These are phyloP conservation scores for Verticillium dahliae DNA, from an alignment of 2,329 filamentous ascomycete species.

Conservation along the genomic window DNA sequence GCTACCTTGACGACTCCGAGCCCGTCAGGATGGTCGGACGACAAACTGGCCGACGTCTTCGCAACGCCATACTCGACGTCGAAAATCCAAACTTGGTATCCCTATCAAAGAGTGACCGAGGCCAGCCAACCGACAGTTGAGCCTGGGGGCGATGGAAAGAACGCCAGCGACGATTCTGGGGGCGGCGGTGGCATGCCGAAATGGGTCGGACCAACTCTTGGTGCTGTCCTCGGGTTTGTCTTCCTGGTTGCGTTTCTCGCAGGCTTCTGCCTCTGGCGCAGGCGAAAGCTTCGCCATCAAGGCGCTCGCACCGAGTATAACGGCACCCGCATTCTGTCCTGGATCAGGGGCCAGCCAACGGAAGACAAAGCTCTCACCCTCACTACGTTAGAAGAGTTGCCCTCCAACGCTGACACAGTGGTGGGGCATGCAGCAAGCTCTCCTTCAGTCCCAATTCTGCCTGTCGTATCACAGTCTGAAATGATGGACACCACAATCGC, in stretches of 20 bases:
- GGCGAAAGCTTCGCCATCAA: conserved; percentile 31
- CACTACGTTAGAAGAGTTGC: conserved; percentile 32
- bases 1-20: conserved; percentile 63
- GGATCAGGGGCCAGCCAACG: conserved; percentile 40
- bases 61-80: conserved; percentile 44
- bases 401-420: conserved; percentile 28
- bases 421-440: conserved; percentile 17
- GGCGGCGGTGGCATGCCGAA: conserved; percentile 36
- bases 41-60: conserved; percentile 46
- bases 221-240: conserved; percentile 53
- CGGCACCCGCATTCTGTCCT: conserved; percentile 40
- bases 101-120: conserved; percentile 39
- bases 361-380: conserved; percentile 38
- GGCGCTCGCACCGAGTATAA: conserved; percentile 38
- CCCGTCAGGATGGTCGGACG: conserved; percentile 48
- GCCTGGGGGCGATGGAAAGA: conserved; percentile 39
- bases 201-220: conserved; percentile 56
- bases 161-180: conserved; percentile 9
- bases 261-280: conserved; percentile 45
- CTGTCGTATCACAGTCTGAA: conserved; percentile 24
- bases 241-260: conserved; percentile 45
- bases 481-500: conserved; percentile 36
- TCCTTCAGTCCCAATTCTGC: conserved; percentile 37
- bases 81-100: conserved; percentile 54
- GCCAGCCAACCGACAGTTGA: conserved; percentile 15